phyloP scores from a whole-genome alignment of 192 early-diverging fungal genomes.

The Phycomyces blakesleeanus region DNA sequence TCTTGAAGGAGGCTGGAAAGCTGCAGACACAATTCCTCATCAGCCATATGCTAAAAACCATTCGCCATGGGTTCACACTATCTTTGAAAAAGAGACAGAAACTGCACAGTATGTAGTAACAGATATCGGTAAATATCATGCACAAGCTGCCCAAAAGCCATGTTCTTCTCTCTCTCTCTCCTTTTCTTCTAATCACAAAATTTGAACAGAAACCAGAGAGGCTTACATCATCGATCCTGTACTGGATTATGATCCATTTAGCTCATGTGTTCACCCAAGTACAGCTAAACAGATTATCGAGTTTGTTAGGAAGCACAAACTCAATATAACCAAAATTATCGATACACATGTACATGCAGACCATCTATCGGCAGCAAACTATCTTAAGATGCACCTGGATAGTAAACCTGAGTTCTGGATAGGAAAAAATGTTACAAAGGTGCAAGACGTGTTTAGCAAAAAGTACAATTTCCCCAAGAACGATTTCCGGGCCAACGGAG shows the following conservation, averaged over 20 bases:
- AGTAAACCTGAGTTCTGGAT: slow-evolving; percentile 22
- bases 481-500: slow-evolving; percentile 11
- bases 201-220: slow-evolving; percentile 21
- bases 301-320: slow-evolving; percentile 19
- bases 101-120: slow-evolving; percentile 32
- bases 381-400: slow-evolving; percentile 20
- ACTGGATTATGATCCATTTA: slow-evolving; percentile 27
- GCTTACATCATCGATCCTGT: slow-evolving; percentile 30
- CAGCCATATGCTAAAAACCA: slow-evolving; percentile 31
- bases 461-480: slow-evolving; percentile 18
- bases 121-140: slow-evolving; percentile 23
- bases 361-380: slow-evolving; percentile 30
- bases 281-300: slow-evolving; percentile 21
- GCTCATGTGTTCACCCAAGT: slow-evolving; percentile 12
- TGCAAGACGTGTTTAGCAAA: slow-evolving; percentile 26
- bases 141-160: not conserved
- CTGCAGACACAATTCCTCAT: slow-evolving; percentile 12
- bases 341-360: slow-evolving; percentile 37
- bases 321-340: slow-evolving; percentile 29
- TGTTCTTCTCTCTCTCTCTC: too few species aligned
- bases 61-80: slow-evolving; percentile 30
- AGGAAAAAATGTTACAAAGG: slow-evolving; percentile 22
- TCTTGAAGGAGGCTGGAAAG: slow-evolving; percentile 20
- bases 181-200: not conserved
- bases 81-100: slow-evolving; percentile 26